These are phyloP conservation scores for Parietaria judaica DNA, from an alignment of 306 rosid species.

Conservation along the genomic window DNA sequence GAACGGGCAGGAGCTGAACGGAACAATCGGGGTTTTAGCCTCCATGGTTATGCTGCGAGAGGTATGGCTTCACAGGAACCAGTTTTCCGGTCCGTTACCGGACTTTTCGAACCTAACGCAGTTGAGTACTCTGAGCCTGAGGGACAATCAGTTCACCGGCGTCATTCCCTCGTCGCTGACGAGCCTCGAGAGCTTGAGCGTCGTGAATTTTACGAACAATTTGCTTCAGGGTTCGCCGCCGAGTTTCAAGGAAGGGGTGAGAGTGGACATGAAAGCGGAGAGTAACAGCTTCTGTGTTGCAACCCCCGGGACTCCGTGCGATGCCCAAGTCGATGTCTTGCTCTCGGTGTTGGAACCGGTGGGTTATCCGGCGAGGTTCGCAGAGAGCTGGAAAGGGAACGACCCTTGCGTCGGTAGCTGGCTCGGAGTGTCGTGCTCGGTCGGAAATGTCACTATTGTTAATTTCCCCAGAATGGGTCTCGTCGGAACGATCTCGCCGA, in stretches of 20 bases:
- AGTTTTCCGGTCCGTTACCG: constrained; percentile 73
- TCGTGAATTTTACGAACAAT: constrained; percentile 62
- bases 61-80: constrained; percentile 51
- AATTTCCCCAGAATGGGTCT: constrained; percentile 53
- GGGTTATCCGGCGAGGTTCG: constrained; percentile 55
- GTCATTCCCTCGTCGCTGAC: constrained; percentile 56
- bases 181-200: constrained; percentile 22
- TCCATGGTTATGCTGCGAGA: constrained; percentile 41
- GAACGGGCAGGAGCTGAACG: constrained; percentile 59
- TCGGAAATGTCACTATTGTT: constrained; percentile 29
- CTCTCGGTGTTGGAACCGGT: constrained; percentile 34
- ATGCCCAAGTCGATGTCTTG: constrained; percentile 38
- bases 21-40: constrained; percentile 47
- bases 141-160: constrained; percentile 69
- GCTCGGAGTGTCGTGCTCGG: constrained; percentile 43
- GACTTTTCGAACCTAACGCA: constrained; percentile 33
- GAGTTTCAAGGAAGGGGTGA: constrained; percentile 23
- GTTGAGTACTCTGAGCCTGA: constrained; percentile 32
- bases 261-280: constrained; percentile 25
- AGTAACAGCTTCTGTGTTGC: constrained; percentile 44
- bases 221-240: constrained; percentile 73
- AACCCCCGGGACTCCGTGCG: constrained; percentile 33
- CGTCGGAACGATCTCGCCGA: constrained; percentile 57
- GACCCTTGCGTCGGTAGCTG: constrained; percentile 57
- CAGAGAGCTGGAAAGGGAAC: constrained; percentile 54